These are phyloP conservation scores for Suillus decipiens DNA, from an alignment of 768 basidiomycete genomes.

Conservation along the genomic window DNA sequence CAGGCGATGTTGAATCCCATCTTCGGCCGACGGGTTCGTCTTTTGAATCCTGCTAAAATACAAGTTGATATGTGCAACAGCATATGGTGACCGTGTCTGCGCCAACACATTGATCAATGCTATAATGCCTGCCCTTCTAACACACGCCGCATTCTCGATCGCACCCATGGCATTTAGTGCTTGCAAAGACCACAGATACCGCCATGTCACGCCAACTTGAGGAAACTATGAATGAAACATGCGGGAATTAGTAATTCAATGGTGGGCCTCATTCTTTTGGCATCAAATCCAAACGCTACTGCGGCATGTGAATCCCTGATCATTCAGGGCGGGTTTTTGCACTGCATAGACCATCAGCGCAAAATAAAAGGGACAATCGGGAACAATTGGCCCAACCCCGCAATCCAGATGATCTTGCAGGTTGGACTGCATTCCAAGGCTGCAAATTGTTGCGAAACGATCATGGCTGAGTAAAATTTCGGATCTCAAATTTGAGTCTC, in stretches of 20 bases:
- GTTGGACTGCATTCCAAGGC: too few species aligned
- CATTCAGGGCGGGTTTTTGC: neutral
- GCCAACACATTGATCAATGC: neutral
- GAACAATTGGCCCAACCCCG: neutral
- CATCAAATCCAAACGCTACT: neutral
- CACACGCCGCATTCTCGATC: neutral
- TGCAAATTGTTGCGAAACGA: neutral
- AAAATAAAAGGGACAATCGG: neutral
- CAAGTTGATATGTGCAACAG: neutral
- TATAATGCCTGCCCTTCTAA: neutral
- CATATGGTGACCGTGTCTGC: neutral
- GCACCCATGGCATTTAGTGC: neutral
- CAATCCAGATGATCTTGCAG: neutral
- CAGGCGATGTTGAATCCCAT: neutral
- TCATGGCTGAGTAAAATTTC: neutral
- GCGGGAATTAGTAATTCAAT: neutral
- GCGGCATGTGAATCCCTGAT: neutral
- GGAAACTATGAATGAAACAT: neutral
- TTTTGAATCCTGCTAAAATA: neutral
- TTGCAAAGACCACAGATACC: neutral
- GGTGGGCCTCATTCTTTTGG: neutral
- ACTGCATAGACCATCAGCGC: neutral
- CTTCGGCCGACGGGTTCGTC: neutral
- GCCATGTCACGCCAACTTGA: neutral
- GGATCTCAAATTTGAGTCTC: neutral